Conservation (phyloP, 768 basidiomycete genomes). For the Collybia sordida region DNA sequence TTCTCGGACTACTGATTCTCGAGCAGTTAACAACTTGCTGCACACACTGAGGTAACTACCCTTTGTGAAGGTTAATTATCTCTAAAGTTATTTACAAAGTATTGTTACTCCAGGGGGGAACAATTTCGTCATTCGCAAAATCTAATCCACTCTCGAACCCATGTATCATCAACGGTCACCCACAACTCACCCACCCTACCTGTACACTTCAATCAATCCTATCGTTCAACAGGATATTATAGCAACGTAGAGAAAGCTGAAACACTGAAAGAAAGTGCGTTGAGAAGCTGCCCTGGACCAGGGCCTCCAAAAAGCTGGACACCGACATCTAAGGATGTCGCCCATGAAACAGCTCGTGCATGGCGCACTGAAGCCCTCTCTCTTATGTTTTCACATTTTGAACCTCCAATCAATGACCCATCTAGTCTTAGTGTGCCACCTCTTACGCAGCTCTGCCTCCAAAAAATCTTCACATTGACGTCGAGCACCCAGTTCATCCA, state of each 20-base stretch:
- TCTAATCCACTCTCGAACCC: conserved; percentile 30
- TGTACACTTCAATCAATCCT: conserved; percentile 2
- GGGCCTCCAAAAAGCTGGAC: conserved; percentile 61
- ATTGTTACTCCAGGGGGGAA: conserved; percentile 51
- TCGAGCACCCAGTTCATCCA: conserved; percentile 41
- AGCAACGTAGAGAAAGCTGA: not conserved
- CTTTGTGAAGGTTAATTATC: not conserved
- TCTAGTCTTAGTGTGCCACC: conserved; percentile 39
- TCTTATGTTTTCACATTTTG: conserved; percentile 41
- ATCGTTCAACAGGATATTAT: not conserved
- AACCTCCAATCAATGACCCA: conserved; percentile 11
- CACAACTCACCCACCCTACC: conserved; percentile 10
- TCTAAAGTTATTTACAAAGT: not conserved
- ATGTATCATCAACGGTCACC: conserved; percentile 5
- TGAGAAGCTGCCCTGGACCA: conserved; percentile 43
- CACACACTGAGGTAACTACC: conserved; percentile 48
- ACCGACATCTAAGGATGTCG: conserved; percentile 26
- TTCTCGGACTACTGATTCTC: not conserved
- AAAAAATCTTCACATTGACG: conserved; percentile 37
- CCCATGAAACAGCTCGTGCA: conserved; percentile 23
- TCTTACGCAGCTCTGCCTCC: conserved; percentile 58
- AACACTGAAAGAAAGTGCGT: conserved; percentile 3
- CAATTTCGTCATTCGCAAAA: conserved; percentile 70
- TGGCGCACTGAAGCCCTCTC: conserved; percentile 62
- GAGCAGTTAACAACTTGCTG: conserved; percentile 46